Conservation (phyloP, 768 basidiomycete genomes). For the Boletus rubroflammeus region DNA sequence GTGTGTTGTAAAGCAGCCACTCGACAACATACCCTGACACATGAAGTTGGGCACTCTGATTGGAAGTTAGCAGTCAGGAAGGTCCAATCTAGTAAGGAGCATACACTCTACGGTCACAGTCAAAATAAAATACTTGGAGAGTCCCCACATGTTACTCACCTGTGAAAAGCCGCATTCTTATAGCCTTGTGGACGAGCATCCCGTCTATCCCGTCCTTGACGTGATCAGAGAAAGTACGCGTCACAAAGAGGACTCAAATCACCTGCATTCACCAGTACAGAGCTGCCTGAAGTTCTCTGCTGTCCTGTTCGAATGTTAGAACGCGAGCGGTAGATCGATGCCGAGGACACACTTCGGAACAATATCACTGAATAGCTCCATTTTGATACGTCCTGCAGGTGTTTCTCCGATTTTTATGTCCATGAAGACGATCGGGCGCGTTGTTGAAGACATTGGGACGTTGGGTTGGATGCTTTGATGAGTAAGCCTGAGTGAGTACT, state of each 20-base stretch:
- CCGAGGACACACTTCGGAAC: conserved; percentile 74
- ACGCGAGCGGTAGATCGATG: background rate
- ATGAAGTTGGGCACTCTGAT: conserved; percentile 87
- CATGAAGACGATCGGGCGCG: conserved; percentile 93
- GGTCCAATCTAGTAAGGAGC: conserved; percentile 17
- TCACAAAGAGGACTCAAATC: conserved; percentile 15
- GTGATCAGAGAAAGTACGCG: conserved; percentile 7
- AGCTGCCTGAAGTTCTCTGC: conserved; percentile 98
- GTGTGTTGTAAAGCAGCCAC: background rate
- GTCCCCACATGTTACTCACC: conserved; percentile 46
- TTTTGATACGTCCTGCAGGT: conserved; percentile 90
- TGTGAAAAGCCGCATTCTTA: conserved; percentile 87
- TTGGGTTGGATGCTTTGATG: background rate
- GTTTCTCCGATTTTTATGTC: conserved; percentile 97
- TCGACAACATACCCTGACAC: conserved; percentile 68
- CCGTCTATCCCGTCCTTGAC: conserved; percentile 18
- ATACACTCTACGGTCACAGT: conserved; percentile 59
- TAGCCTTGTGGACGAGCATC: conserved; percentile 88
- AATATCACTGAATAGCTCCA: conserved; percentile 95
- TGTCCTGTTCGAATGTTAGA: conserved; percentile 51
- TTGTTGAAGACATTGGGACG: conserved; percentile 41
- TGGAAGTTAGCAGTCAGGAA: conserved; percentile 6
- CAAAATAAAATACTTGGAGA: conserved; percentile 7
- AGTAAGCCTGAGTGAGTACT: too few species aligned
- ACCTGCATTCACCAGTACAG: conserved; percentile 97